phyloP scores from a whole-genome alignment of 2,329 filamentous ascomycete species.

The Stagonosporopsis cucurbitacearum region DNA sequence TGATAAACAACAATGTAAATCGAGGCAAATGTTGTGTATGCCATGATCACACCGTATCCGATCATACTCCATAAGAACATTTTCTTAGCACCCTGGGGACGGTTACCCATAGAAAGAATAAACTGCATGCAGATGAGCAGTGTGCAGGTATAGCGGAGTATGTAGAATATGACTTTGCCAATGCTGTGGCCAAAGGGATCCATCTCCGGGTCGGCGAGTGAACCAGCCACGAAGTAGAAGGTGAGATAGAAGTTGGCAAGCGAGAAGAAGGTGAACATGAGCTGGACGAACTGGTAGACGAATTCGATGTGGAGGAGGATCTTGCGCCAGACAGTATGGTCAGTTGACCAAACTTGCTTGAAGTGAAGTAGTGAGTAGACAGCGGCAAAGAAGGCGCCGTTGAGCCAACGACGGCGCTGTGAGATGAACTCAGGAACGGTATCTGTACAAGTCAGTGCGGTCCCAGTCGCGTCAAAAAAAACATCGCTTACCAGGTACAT shows the following conservation, averaged over 20 bases:
- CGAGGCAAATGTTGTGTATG: slow-evolving; percentile 88
- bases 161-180: slow-evolving; percentile 81
- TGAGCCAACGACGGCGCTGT: slow-evolving; percentile 94
- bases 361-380: slow-evolving; percentile 97
- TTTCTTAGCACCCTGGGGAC: slow-evolving; percentile 91
- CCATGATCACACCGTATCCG: slow-evolving; percentile 92
- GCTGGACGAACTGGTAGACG: slow-evolving; percentile 88
- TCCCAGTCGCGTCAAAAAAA: neutral
- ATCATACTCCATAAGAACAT: slow-evolving; percentile 89
- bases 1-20: slow-evolving; percentile 90
- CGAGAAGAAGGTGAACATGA: slow-evolving; percentile 97
- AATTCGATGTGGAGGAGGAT: slow-evolving; percentile 93
- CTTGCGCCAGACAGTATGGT: slow-evolving; percentile 89
- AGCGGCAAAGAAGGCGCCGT: slow-evolving; percentile 97
- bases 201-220: slow-evolving; percentile 75
- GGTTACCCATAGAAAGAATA: slow-evolving; percentile 93
- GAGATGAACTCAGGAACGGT: slow-evolving; percentile 96
- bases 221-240: slow-evolving; percentile 97
- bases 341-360: slow-evolving; percentile 88
- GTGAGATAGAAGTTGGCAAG: slow-evolving; percentile 98
- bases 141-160: slow-evolving; percentile 84
- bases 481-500: slow-evolving; percentile 82
- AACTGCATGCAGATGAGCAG: slow-evolving; percentile 94
- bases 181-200: slow-evolving; percentile 93
- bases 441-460: slow-evolving; percentile 59